Base-by-base conservation (phyloP, 495 filamentous ascomycete species). In the Daldinia grandis region DNA sequence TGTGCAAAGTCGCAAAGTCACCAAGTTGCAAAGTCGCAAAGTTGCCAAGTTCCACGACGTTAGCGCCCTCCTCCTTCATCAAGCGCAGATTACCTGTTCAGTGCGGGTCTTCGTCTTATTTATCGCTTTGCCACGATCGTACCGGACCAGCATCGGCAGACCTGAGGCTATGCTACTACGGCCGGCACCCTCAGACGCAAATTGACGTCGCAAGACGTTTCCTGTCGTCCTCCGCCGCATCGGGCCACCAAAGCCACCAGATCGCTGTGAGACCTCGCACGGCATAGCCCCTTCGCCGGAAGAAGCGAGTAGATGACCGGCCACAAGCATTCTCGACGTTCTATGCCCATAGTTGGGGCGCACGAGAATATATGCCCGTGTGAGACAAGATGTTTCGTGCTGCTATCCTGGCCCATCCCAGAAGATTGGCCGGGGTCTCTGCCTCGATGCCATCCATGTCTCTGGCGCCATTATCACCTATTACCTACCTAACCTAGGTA, bases 221-320 rank as follows among this genome's bases (percentile, higher is more conserved):
- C 58, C 61, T 68, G 71, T 67, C 71, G 66, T 66, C 58, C 71
- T 67, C 71, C 62, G 58, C 71, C 58, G 58, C 71, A 74, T 66
- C 66, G 58, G 62, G 24, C 65, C 70, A 68, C 62, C 65, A 65
- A 37, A 47, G 50, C 62, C 59, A 72, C 67, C 71, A 74, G 71
- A 74, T 74, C 71, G 71, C 37, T 60, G 71, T 74, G 50, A 10
- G 10, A 66, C 62, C 33, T 74, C 5, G 40, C 38, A 74, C 71
- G 24, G 56, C 71, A 74, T 74, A 54, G 24, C 71, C 71, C 71
- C 71, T 74, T 74, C 66, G 71, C 71, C 67, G 67, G 71, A 74
- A 70, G 71, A 74, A 74, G 71, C 71, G 71, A 74, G 71, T 58
- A 54, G 58, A 62, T 53, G 62, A 42, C 65, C 53, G 42, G 30